Evolutionary conservation across 2,329 filamentous ascomycete species (phyloP).

Genomic region (Fusarium xyrophilum): DNA sequence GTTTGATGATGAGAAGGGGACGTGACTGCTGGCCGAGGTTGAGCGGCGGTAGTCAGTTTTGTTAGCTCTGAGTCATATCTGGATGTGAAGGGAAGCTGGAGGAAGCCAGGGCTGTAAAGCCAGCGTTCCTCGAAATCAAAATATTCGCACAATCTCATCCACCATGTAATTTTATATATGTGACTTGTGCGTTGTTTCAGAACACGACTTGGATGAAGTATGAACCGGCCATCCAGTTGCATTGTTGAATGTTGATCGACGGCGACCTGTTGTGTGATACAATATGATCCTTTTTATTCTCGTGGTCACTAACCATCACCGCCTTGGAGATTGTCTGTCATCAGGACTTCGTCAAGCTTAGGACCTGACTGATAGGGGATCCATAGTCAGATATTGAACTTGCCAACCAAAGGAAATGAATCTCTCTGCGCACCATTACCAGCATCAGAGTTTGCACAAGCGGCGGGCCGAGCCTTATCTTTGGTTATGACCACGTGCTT

Average conservation of each 20-base stretch:
- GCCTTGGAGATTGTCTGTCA: neutral
- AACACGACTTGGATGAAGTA: neutral
- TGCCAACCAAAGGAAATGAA: neutral
- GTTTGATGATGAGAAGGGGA: slow-evolving; percentile 12
- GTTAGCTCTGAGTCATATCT: slow-evolving; percentile 20
- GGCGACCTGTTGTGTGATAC: neutral
- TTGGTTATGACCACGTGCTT: slow-evolving; percentile 8
- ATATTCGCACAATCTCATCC: slow-evolving; percentile 15
- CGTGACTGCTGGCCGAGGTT: slow-evolving; percentile 33
- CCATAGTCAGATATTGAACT: neutral
- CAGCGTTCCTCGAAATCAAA: slow-evolving; percentile 35
- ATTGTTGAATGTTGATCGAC: neutral
- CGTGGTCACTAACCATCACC: neutral
- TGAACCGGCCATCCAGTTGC: neutral
- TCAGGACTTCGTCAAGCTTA: neutral
- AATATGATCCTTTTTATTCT: neutral
- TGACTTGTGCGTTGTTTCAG: neutral
- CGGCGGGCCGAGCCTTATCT: slow-evolving; percentile 35
- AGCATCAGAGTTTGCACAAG: slow-evolving; percentile 27
- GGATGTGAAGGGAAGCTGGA: slow-evolving; percentile 16
- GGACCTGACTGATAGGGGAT: neutral
- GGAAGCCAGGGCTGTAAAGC: slow-evolving; percentile 34
- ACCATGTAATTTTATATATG: neutral
- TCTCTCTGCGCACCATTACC: neutral
- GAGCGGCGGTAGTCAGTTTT: slow-evolving; percentile 27